These are phyloP conservation scores for Gnomoniopsis sp. DNA, from an alignment of 2,329 filamentous ascomycete genomes.

Conservation along the genomic window DNA sequence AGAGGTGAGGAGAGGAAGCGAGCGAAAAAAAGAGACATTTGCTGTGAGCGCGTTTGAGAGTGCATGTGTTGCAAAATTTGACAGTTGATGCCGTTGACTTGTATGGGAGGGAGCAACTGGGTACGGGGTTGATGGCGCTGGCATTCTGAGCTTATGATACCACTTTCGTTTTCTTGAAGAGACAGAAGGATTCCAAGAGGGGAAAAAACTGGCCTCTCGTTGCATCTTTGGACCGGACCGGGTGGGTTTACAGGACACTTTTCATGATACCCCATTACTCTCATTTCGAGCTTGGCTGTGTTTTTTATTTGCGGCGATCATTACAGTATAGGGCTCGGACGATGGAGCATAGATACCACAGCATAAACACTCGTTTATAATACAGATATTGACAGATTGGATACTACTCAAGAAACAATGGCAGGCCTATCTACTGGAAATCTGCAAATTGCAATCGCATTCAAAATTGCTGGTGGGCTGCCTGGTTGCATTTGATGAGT, in stretches of 20 bases:
- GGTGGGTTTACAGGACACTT: not conserved
- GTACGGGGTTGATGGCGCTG: conserved; percentile 2
- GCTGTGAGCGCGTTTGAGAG: not conserved
- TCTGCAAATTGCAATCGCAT: too few relatives aligned
- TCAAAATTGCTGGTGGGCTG: too few relatives aligned
- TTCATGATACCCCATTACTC: not conserved
- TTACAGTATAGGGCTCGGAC: not conserved
- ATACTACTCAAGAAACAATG: not conserved
- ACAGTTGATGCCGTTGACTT: not conserved
- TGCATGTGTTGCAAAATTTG: not conserved
- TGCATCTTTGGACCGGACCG: not conserved
- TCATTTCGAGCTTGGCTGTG: not conserved
- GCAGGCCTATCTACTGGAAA: not conserved
- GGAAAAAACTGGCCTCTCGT: not conserved
- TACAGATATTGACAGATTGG: not conserved
- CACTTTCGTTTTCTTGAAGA: conserved; percentile 14
- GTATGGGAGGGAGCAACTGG: not conserved
- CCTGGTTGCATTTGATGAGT: too few relatives aligned
- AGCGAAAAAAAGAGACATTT: not conserved
- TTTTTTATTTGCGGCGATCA: not conserved
- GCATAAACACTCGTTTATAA: not conserved
- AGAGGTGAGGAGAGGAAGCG: conserved; percentile 36
- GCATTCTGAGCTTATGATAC: conserved; percentile 14
- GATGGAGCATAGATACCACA: not conserved
- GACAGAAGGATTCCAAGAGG: not conserved